Percentiles rank a stretch among this genome's conserved stretches.
Conservation (phyloP, 208 protist genomes). For the Crithidia mellificae region DNA sequence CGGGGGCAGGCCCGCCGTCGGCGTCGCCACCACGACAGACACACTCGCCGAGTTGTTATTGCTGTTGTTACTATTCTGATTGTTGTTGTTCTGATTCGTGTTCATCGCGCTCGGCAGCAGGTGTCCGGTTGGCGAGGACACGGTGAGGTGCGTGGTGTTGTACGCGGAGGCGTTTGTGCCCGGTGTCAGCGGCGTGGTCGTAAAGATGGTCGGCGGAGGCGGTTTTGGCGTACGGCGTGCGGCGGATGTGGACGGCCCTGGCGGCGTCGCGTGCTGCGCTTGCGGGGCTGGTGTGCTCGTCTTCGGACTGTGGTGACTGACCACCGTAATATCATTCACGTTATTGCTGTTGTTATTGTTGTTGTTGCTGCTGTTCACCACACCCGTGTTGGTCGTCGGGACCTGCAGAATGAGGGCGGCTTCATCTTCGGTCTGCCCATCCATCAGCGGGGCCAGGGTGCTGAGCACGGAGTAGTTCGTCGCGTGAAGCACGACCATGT, state of each 20-base stretch:
- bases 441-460: constrained; percentile 66
- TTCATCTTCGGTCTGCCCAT: constrained; percentile 33
- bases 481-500: constrained; percentile 86
- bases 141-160: background rate
- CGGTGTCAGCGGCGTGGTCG: background rate
- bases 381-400: background rate
- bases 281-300: background rate
- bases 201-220: constrained; percentile 1
- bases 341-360: too few relatives aligned
- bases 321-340: too few relatives aligned
- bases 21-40: constrained; percentile 1
- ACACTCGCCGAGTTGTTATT: constrained; percentile 9
- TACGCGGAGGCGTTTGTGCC: too few relatives aligned
- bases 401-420: background rate
- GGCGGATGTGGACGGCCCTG: background rate
- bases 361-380: background rate
- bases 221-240: background rate
- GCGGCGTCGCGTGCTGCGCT: background rate
- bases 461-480: constrained; percentile 77
- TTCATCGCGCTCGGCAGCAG: background rate
- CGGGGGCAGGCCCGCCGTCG: background rate
- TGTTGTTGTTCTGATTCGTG: too few relatives aligned
- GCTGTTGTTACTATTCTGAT: too few relatives aligned
- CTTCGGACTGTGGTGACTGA: background rate
- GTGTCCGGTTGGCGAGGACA: constrained; percentile 6